Conservation (phyloP, 164 flowering plant genomes). For the Liriodendron chinense region DNA sequence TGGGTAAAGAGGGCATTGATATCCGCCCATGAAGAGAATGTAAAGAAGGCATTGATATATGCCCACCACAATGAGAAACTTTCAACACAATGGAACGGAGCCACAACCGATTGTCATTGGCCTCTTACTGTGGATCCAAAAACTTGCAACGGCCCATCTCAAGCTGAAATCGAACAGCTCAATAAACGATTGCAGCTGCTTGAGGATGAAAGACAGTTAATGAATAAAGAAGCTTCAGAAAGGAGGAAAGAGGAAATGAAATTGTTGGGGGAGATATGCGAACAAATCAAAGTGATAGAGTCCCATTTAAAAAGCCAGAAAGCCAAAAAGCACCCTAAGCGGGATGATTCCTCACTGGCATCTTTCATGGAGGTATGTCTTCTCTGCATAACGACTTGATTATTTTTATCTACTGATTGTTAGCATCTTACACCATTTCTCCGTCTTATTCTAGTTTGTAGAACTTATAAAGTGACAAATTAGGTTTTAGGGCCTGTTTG, state of each 20-base stretch:
- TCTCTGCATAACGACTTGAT: no score
- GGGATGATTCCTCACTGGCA: constrained; percentile 32
- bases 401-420: no score
- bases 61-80: constrained; percentile 16
- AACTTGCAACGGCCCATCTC: constrained; percentile 17
- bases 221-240: constrained; percentile 31
- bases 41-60: background rate
- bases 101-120: constrained; percentile 12
- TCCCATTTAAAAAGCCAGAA: constrained; percentile 41
- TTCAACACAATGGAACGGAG: constrained; percentile 20
- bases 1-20: constrained; percentile 24
- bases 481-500: background rate
- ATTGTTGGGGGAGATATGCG: constrained; percentile 56
- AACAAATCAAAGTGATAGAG: constrained; percentile 49
- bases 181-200: constrained; percentile 40
- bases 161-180: constrained; percentile 34
- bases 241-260: constrained; percentile 40
- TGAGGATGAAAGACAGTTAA: constrained; percentile 35
- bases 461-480: background rate
- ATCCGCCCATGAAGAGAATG: constrained; percentile 14
- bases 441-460: background rate
- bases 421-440: background rate
- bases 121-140: constrained; percentile 16
- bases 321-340: constrained; percentile 20
- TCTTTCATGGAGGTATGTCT: constrained; percentile 53